Base-by-base conservation (phyloP, 2,329 filamentous ascomycete genomes). In the Xylaria digitata region DNA sequence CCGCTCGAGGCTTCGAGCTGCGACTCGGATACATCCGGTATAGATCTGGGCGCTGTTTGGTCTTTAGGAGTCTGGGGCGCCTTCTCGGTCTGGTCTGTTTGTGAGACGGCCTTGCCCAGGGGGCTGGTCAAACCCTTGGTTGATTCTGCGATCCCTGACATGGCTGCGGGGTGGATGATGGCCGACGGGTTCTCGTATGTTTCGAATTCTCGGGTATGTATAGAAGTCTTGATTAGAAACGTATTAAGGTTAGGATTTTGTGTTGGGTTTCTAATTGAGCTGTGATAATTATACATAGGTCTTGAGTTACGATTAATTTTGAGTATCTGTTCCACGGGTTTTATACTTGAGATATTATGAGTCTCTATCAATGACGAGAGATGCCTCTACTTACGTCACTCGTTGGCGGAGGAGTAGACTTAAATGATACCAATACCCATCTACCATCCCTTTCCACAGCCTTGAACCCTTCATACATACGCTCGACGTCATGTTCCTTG, bases 401-500 rank as follows among this genome's bases (percentile, higher is more conserved):
- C 37, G 15, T 56, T 42, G 43, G 59, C n/a, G 65, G 37, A 49
- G 21, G 42, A 13, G 23, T 45, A 6, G 32, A 17, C 50, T 42
- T 43, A 40, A 49, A 49, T 21, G 26, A 50, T 37, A 50, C 43
- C 15, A 52, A 46, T 37, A 60, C 13, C 26, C 19, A 62, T 52
- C 50, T 26, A 57, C 30, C 15, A 23, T 37, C 55, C 5, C 63
- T 61, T 54, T 23, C 61, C 69, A 45, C 68, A 59, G 46, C 55
- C 19, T 21, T 34, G 62, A 63, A 55, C 64, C 60, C 66, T 71
- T 70, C 65, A 52, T 50, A 66, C 66, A 70, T 69, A 49, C 2
- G 26, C 54, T 72, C 71, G 74, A 76, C 75, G 75, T 76, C 75
- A 76, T 76, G 73, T 68, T 55, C 52, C 21, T 57, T 59, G n/a